These are phyloP conservation scores for Barbarea vulgaris DNA, from an alignment of 345 rosid genomes.

Conservation along the genomic window DNA sequence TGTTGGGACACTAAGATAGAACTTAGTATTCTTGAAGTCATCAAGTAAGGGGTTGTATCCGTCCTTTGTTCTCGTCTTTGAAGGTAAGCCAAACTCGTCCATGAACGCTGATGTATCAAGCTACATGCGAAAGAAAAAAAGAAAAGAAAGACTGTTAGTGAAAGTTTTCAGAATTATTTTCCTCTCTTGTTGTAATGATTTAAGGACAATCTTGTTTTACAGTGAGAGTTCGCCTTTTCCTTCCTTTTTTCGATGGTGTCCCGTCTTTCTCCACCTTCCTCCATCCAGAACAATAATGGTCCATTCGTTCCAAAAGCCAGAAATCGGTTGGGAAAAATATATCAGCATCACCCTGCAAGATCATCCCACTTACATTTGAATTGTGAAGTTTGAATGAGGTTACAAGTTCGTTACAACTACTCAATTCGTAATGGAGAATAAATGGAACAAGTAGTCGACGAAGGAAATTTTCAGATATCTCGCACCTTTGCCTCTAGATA, in stretches of 20 bases:
- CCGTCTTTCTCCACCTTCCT: conserved; percentile 53
- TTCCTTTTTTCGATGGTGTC: conserved; percentile 63
- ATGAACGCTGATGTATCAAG: conserved; percentile 87
- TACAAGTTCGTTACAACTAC: background rate
- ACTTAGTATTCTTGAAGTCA: conserved; percentile 93
- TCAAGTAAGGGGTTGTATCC: conserved; percentile 94
- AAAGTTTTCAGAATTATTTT: background rate
- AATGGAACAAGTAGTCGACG: background rate
- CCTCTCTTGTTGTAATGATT: background rate
- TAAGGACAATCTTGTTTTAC: conserved; percentile 52
- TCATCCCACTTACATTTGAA: conserved; percentile 19
- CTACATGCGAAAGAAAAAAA: conserved; percentile 33
- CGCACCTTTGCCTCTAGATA: conserved; percentile 92
- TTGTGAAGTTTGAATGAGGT: conserved; percentile 3
- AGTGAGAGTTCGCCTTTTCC: conserved; percentile 78
- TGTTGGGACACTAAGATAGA: conserved; percentile 93
- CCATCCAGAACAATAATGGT: conserved; percentile 93
- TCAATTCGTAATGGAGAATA: background rate
- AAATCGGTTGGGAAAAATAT: conserved; percentile 95
- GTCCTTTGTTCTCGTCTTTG: conserved; percentile 85
- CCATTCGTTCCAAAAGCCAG: conserved; percentile 86
- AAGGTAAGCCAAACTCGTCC: conserved; percentile 92
- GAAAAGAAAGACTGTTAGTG: background rate
- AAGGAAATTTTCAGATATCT: conserved; percentile 14
- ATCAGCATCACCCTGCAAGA: conserved; percentile 94